A percentile compares a stretch with the other conserved stretches of the same genome.
These are phyloP conservation scores for Fusarium redolens DNA, from an alignment of 2,329 filamentous ascomycete species.

Conservation along the genomic window DNA sequence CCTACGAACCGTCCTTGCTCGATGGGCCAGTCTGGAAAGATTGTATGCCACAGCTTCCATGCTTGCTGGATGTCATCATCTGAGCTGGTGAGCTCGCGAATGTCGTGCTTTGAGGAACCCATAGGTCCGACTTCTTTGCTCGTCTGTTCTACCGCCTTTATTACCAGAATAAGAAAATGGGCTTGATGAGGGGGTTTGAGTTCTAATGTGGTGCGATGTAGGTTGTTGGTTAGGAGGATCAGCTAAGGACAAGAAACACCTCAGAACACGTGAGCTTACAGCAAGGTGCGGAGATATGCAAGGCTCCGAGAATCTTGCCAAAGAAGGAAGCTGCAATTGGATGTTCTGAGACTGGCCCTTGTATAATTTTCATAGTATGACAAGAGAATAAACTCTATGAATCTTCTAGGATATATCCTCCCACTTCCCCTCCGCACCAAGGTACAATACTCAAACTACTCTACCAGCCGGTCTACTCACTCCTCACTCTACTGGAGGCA, in stretches of 20 bases:
- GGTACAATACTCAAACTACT: neutral
- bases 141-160: neutral
- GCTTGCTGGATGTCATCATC: constrained; percentile 30
- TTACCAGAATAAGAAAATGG: fast-evolving
- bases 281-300: constrained; percentile 8
- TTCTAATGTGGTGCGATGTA: fast-evolving
- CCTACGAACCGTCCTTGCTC: constrained; percentile 5
- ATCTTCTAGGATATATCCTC: constrained; percentile 23
- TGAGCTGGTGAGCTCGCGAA: constrained; percentile 15
- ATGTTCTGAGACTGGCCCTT: too few species aligned
- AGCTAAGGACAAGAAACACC: neutral
- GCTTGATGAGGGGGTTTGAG: fast-evolving
- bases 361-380: too few species aligned
- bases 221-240: neutral
- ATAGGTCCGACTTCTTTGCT: neutral
- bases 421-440: neutral
- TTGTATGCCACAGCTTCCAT: constrained; percentile 36
- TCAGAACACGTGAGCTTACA: constrained; percentile 14
- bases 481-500: too few species aligned
- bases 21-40: constrained; percentile 40
- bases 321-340: neutral
- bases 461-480: neutral
- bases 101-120: neutral
- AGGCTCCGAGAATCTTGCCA: neutral
- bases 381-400: neutral